phyloP scores from a whole-genome alignment of 345 rosid species.

The Zanthoxylum bungeanum region DNA sequence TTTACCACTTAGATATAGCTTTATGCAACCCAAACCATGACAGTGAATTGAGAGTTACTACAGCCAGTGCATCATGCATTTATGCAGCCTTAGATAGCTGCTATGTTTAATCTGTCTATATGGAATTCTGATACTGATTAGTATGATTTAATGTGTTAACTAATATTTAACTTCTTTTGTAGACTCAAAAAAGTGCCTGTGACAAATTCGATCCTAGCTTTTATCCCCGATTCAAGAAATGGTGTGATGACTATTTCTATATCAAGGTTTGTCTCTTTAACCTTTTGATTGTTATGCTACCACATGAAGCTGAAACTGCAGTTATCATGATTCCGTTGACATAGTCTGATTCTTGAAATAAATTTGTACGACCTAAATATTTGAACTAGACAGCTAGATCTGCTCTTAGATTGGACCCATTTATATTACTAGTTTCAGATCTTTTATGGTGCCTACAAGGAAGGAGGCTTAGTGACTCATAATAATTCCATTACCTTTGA shows the following conservation, averaged over 20 bases:
- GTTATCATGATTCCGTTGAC: background rate
- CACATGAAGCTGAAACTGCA: background rate
- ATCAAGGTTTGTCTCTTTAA: constrained; percentile 55
- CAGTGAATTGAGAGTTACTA: background rate
- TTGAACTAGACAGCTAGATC: background rate
- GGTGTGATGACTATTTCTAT: constrained; percentile 96
- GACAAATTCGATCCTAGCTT: constrained; percentile 90
- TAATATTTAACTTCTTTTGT: constrained; percentile 14
- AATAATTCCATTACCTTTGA: background rate
- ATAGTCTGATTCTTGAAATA: background rate
- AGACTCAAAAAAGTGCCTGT: constrained; percentile 79
- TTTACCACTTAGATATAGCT: background rate
- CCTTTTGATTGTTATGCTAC: background rate
- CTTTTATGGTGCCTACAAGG: background rate
- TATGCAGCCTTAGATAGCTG: constrained; percentile 2
- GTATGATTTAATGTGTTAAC: background rate
- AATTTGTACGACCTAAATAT: background rate
- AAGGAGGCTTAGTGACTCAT: background rate
- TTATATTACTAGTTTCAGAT: background rate
- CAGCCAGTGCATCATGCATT: background rate
- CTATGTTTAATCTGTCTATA: background rate
- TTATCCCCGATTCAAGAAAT: constrained; percentile 89
- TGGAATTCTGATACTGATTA: background rate
- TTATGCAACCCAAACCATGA: background rate
- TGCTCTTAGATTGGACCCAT: background rate